A percentile compares a stretch with the other conserved stretches of the same genome.
Conservation (phyloP, 345 rosid genomes). For the Zanthoxylum bungeanum region DNA sequence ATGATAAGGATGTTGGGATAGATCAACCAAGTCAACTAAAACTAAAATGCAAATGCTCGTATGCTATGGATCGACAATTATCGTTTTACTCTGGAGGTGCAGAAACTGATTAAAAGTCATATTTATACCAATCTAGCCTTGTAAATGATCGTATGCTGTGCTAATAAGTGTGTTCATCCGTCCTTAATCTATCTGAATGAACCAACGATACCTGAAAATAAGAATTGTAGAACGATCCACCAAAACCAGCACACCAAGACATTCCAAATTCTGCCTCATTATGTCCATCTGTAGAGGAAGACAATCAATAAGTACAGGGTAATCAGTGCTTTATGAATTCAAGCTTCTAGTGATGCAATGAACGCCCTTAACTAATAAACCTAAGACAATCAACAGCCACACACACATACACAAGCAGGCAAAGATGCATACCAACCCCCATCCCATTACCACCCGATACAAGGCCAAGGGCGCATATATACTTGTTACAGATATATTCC, state of each 20-base stretch:
- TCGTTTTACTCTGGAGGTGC: too few relatives aligned
- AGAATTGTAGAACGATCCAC: constrained; percentile 72
- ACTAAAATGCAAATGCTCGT: not conserved
- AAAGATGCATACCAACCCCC: not conserved
- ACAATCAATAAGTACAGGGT: not conserved
- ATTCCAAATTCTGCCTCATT: constrained; percentile 92
- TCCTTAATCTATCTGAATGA: not conserved
- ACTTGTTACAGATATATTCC: not conserved
- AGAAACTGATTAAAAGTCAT: too few relatives aligned
- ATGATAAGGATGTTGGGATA: not conserved
- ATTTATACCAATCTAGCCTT: not conserved
- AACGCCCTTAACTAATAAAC: not conserved
- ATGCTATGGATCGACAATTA: not conserved
- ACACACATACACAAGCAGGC: not conserved
- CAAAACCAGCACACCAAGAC: constrained; percentile 97
- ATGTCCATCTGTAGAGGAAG: constrained; percentile 64
- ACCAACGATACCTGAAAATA: constrained; percentile 63
- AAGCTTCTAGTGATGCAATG: not conserved
- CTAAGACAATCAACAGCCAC: not conserved
- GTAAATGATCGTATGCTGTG: not conserved
- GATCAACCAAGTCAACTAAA: not conserved
- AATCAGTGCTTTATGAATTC: not conserved
- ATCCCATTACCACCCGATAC: not conserved
- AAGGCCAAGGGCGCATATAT: not conserved
- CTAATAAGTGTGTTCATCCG: not conserved